phyloP scores from a whole-genome alignment of 306 rosid genomes.

The Datisca glomerata region DNA sequence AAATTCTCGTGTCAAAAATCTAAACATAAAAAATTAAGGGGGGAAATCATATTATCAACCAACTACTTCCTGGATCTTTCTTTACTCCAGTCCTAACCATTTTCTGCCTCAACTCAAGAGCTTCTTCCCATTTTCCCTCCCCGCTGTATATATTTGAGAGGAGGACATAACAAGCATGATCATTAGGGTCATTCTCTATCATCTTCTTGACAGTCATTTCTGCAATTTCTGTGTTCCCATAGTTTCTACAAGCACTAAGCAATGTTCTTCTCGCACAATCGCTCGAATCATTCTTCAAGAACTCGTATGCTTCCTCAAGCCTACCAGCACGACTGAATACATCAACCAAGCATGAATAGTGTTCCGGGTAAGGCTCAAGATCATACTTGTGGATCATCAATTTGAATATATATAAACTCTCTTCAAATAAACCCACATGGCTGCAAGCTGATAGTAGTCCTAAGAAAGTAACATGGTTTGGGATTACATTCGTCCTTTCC shows the following conservation, averaged over 20 bases:
- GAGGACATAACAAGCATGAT: conserved; percentile 42
- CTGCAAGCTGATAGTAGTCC: conserved; percentile 34
- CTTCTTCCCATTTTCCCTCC: conserved; percentile 52
- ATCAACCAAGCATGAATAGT: conserved; percentile 38
- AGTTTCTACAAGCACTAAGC: conserved; percentile 36
- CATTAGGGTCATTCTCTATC: conserved; percentile 27
- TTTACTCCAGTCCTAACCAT: conserved; percentile 21
- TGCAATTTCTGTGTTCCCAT: conserved; percentile 31
- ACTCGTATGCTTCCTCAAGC: conserved; percentile 39
- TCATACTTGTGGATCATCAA: conserved; percentile 26
- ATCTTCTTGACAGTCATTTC: conserved; percentile 29
- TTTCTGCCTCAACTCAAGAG: conserved; percentile 28
- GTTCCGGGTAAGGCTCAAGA: conserved; percentile 36
- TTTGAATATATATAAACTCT: conserved; percentile 15
- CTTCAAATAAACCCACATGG: conserved; percentile 27
- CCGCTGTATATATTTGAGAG: conserved; percentile 28
- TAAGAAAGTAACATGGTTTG: conserved; percentile 31
- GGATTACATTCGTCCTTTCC: conserved; percentile 22
- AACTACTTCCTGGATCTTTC: conserved; percentile 38
- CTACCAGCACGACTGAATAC: conserved; percentile 40
- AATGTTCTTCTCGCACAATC: conserved; percentile 44
- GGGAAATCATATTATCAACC: conserved; percentile 25
- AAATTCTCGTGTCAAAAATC: too few relatives aligned
- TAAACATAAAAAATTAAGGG: too few relatives aligned
- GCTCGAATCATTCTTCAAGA: conserved; percentile 33